Conservation (phyloP, 2,329 filamentous ascomycete genomes). For the Akanthomyces muscarius region DNA sequence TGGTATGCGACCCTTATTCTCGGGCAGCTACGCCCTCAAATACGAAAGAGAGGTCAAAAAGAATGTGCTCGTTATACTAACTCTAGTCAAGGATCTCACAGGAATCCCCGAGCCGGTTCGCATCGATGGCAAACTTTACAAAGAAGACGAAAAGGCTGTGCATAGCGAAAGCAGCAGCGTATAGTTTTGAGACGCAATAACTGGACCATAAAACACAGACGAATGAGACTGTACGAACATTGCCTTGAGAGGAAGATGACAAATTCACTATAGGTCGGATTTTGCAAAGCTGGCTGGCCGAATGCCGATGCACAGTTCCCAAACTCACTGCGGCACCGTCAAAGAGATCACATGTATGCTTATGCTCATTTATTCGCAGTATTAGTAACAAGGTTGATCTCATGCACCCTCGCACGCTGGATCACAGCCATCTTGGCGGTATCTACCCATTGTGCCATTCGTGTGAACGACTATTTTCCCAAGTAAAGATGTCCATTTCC, state of each 20-base stretch:
- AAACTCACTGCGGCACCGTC: too few relatives aligned
- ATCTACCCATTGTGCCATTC: too few relatives aligned
- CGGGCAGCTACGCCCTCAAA: background rate
- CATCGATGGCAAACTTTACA: slow-evolving; percentile 1
- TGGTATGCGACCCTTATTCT: background rate
- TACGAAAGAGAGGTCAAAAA: too few relatives aligned
- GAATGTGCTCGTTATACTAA: background rate
- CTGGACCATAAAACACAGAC: too few relatives aligned
- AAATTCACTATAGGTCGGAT: too few relatives aligned
- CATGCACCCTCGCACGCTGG: background rate
- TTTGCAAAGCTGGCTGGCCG: too few relatives aligned
- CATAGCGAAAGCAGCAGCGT: slow-evolving; percentile 10
- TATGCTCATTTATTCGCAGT: background rate
- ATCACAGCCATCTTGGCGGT: too few relatives aligned
- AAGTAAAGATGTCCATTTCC: background rate
- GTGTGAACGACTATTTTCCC: too few relatives aligned
- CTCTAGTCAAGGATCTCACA: background rate
- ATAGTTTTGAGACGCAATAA: background rate
- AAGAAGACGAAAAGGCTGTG: background rate
- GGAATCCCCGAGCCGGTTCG: background rate
- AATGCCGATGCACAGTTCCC: too few relatives aligned
- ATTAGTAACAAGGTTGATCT: background rate
- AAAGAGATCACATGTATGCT: background rate
- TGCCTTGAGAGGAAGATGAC: too few relatives aligned
- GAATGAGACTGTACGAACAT: too few relatives aligned